phyloP scores from a whole-genome alignment of 345 rosid genomes.

The Kandelia obovata region DNA sequence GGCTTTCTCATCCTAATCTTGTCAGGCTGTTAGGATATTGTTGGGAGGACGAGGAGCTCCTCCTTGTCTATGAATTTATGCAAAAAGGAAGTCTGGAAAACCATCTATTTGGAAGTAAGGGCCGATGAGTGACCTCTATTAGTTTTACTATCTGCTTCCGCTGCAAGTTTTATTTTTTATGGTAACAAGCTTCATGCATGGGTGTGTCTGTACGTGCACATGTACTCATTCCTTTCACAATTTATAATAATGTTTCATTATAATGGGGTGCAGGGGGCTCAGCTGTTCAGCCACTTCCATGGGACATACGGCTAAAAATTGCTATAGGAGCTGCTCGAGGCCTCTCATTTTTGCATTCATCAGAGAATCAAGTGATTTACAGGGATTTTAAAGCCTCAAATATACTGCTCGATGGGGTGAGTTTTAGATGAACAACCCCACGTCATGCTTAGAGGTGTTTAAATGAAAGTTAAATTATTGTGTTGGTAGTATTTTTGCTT shows the following conservation, averaged over 20 bases:
- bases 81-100: constrained; percentile 95
- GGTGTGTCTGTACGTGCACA: too few relatives aligned
- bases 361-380: constrained; percentile 83
- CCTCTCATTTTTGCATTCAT: constrained; percentile 68
- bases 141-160: not conserved
- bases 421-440: not conserved
- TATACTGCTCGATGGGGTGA: constrained; percentile 84
- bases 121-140: not conserved
- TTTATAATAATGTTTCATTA: not conserved
- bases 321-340: constrained; percentile 89
- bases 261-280: constrained; percentile 59
- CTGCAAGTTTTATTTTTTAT: not conserved
- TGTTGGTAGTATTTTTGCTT: too few relatives aligned
- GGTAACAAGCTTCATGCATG: too few relatives aligned
- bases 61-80: constrained; percentile 83
- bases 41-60: constrained; percentile 69
- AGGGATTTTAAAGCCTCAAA: constrained; percentile 94
- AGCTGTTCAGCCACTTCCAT: constrained; percentile 70
- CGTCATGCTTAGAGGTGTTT: too few relatives aligned
- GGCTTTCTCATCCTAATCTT: constrained; percentile 82
- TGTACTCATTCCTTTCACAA: too few relatives aligned
- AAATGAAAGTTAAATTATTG: too few relatives aligned
- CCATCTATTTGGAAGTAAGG: constrained; percentile 80
- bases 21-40: constrained; percentile 84
- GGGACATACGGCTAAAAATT: constrained; percentile 69